Evolutionary conservation across 495 filamentous ascomycete genomes (phyloP), one percentile per base, ranked within the genome.

Genomic region (Collariella sp.): DNA sequence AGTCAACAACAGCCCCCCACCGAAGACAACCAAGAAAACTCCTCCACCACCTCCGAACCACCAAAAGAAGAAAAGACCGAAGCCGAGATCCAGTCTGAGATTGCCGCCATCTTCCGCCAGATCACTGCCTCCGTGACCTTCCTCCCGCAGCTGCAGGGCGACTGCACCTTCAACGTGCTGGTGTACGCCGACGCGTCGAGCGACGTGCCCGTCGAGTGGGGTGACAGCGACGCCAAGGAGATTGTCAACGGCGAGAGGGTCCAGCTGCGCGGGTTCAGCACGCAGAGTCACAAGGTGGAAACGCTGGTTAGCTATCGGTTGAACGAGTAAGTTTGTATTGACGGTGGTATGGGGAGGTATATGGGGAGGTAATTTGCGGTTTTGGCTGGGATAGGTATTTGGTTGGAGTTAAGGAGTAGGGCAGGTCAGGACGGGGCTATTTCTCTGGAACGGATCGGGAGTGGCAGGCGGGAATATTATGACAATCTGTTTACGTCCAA

Each of bases 121-220:
- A 96, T 98, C 67, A 98, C 93, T 0, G 93, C 94, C 4, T 96
- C 89, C 0, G 93, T 98, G 16, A 96, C 93, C 3, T 97, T 98
- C 67, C 79, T 98, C 5, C 93, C 93, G 0, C 89, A 95, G 71
- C 80, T 98, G 3, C 84, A 86, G 41, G 89, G 89, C 26, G 83
- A 91, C 62, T 98, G 91, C 78, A 96, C 94, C 12, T 98, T 98
- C 78, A 98, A 98, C 67, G 91, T 98, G 19, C 78, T 98, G 22
- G 93, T 98, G 4, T 98, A 98, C 65, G 94, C 93, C 35, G 93
- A 97, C 64, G 93, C 89, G 7, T 89, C 96, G 69, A 91, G 87
- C 20, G 93, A 98, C 22, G 93, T 98, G 15, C 93, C 93, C 6
- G 85, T 98, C 54, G 94, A 98, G 70, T 98, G 93, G 93, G 93